Evolutionary conservation across 345 rosid species (phyloP), one percentile per base, ranked within the genome.

Genomic region (Alliaria petiolata): DNA sequence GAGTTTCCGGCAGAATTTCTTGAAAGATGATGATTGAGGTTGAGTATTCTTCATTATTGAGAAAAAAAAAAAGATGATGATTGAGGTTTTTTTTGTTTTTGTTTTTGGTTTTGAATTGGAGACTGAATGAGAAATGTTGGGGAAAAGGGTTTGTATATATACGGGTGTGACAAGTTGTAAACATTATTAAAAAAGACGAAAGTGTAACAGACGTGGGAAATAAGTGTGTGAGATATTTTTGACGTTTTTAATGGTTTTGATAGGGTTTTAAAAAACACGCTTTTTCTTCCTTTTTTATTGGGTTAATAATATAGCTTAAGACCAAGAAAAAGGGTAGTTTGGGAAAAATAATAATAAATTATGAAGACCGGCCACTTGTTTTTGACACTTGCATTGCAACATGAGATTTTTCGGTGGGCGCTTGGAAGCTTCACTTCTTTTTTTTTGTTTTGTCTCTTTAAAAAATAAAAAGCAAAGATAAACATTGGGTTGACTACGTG

Each of bases 281-380:
- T 73, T 56, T 72, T 73, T 56, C 59, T 56, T 65, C 58, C 33
- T 36, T 46, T 13, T 6, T 2, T 36, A 64, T 64, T 36, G 76
- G 76, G 28, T 2, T n/a, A n/a, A n/a, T 22, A 22, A 22, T 22
- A 22, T 22, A 22, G 3, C 25, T 22, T 22, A 22, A 35, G 13
- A 5, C 39, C 2, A 36, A 33, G 25, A n/a, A 0, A 6, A 57
- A 30, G 8, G 40, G 40, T 38, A 9, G 14, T 35, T 14, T 25
- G 4, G 9, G 14, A 25, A 4, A 47, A 35, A 8, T 3, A 19
- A n/a, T n/a, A n/a, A 36, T 63, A 22, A 19, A 65, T 6, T 6
- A 73, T 0, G 43, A 6, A 38, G 52, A 73, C 35, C 46, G 1
- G 78, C 78, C 78, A 59, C 78, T 51, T 40, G 78, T 59, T 67